Evolutionary conservation across 805 yeast genomes (phyloP).

Genomic region (Saccharomycopsis lassenensis): DNA sequence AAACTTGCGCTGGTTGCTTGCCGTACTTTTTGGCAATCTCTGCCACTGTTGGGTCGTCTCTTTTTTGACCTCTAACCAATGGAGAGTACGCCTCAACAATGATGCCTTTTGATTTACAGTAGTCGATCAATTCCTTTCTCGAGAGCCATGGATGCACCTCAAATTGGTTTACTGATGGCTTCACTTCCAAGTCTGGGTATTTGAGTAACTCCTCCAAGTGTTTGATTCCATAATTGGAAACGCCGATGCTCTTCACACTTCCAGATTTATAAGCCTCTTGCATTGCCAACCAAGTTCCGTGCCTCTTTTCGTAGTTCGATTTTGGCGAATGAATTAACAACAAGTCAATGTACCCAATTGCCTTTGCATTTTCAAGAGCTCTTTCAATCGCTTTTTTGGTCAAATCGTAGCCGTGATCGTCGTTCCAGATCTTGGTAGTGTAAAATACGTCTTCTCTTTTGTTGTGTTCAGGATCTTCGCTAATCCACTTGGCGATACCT

Average conservation of each 20-base stretch:
- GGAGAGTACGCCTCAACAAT: slow-evolving; percentile 55
- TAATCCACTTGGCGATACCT: slow-evolving; percentile 45
- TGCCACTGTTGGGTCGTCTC: slow-evolving; percentile 34
- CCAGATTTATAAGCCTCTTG: slow-evolving; percentile 58
- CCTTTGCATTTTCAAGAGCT: slow-evolving; percentile 41
- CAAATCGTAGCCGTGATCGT: slow-evolving; percentile 44
- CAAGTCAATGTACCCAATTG: slow-evolving; percentile 60
- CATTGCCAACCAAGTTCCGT: slow-evolving; percentile 60
- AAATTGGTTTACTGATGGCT: slow-evolving; percentile 47
- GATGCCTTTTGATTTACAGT: slow-evolving; percentile 35
- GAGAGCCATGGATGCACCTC: slow-evolving; percentile 42
- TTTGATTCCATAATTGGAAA: slow-evolving; percentile 54
- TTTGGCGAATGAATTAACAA: slow-evolving; percentile 57
- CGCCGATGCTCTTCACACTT: slow-evolving; percentile 56
- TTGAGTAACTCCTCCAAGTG: slow-evolving; percentile 50
- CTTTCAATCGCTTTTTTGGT: slow-evolving; percentile 49
- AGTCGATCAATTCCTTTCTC: slow-evolving; percentile 32
- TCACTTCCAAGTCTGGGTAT: slow-evolving; percentile 41
- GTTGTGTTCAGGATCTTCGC: slow-evolving; percentile 32
- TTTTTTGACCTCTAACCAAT: slow-evolving; percentile 41
- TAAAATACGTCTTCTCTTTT: slow-evolving; percentile 45
- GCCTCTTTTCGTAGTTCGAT: slow-evolving; percentile 32
- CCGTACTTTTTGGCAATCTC: slow-evolving; percentile 32
- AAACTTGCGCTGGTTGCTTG: slow-evolving; percentile 38
- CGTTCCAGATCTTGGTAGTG: slow-evolving; percentile 69